Percentiles rank a stretch among this genome's conserved stretches.
Conservation (phyloP, 1,284 basidiomycete genomes). For the Pterulicium gracile region DNA sequence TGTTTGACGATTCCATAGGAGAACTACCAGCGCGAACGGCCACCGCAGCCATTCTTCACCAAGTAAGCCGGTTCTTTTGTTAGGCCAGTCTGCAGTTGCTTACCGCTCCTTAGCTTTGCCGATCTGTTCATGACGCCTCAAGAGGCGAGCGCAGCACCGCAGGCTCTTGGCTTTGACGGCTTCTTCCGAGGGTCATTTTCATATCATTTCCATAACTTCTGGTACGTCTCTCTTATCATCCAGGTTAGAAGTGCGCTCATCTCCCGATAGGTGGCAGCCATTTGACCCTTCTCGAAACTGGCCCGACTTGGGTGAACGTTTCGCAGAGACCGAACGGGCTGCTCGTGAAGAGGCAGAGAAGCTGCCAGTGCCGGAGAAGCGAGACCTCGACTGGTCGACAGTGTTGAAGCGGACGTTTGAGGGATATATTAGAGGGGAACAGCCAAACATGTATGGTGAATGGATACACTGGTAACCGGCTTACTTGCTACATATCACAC, state of each 20-base stretch:
- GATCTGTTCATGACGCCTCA: slow-evolving; percentile 66
- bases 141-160: slow-evolving; percentile 51
- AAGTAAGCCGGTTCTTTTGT: slow-evolving; percentile 34
- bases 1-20: too few relatives aligned
- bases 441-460: slow-evolving; percentile 71
- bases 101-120: slow-evolving; percentile 33
- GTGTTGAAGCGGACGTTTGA: slow-evolving; percentile 74
- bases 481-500: too few relatives aligned
- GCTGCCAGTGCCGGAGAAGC: slow-evolving; percentile 30
- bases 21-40: slow-evolving; percentile 65
- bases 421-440: slow-evolving; percentile 59
- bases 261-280: slow-evolving; percentile 52
- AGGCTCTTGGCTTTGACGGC: slow-evolving; percentile 65
- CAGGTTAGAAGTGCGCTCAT: too few relatives aligned
- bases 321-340: slow-evolving; percentile 44
- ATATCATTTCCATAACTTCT: slow-evolving; percentile 79
- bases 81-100: slow-evolving; percentile 2
- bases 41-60: slow-evolving; percentile 70
- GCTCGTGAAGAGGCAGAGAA: slow-evolving; percentile 22
- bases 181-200: slow-evolving; percentile 76
- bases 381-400: slow-evolving; percentile 62
- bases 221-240: slow-evolving; percentile 39
- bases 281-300: slow-evolving; percentile 67
- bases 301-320: slow-evolving; percentile 61
- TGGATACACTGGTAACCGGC: slow-evolving; percentile 39